Percentiles rank a stretch among this genome's conserved stretches.
Conservation (phyloP, 352 stramenopile genomes). For the Phytophthora cryptogea region DNA sequence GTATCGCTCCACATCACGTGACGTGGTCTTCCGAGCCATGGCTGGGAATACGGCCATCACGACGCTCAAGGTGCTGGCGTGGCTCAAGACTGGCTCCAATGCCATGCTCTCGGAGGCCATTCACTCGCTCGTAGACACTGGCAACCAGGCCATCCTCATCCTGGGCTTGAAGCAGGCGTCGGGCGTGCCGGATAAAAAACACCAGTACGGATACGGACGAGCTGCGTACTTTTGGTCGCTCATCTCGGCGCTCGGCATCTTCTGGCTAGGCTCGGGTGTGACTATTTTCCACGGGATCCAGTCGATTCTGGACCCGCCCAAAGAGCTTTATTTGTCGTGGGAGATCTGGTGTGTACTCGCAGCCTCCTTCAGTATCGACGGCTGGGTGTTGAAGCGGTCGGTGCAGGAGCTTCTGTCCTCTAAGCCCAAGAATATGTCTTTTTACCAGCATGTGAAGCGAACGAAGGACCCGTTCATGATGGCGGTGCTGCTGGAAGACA, state of each 20-base stretch:
- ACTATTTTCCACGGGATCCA: conserved; percentile 93
- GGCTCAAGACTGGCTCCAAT: conserved; percentile 92
- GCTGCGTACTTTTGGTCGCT: conserved; percentile 99
- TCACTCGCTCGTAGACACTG: conserved; percentile 97
- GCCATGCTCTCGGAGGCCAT: conserved; percentile 98
- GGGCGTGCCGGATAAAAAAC: conserved; percentile 91
- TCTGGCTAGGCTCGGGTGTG: conserved; percentile 96
- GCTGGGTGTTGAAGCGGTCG: conserved; percentile 94
- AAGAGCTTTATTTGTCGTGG: conserved; percentile 73
- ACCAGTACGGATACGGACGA: conserved; percentile 98
- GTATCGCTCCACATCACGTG: conserved; percentile 77
- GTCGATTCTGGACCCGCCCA: conserved; percentile 75
- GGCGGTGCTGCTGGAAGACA: conserved; percentile 97
- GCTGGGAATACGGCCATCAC: conserved; percentile 95
- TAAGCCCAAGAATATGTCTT: conserved; percentile 73
- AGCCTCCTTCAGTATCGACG: conserved; percentile 95
- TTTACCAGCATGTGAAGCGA: conserved; percentile 69
- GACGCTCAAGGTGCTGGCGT: conserved; percentile 71
- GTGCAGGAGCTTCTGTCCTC: conserved; percentile 82
- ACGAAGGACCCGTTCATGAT: conserved; percentile 97
- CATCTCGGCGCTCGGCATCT: conserved; percentile 97
- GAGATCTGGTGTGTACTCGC: conserved; percentile 96
- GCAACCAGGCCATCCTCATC: conserved; percentile 95
- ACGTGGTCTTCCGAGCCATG: conserved; percentile 90
- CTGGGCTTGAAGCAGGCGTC: conserved; percentile 83